Conservation (phyloP, 2,329 filamentous ascomycete species). For the Nothophoma quercina region DNA sequence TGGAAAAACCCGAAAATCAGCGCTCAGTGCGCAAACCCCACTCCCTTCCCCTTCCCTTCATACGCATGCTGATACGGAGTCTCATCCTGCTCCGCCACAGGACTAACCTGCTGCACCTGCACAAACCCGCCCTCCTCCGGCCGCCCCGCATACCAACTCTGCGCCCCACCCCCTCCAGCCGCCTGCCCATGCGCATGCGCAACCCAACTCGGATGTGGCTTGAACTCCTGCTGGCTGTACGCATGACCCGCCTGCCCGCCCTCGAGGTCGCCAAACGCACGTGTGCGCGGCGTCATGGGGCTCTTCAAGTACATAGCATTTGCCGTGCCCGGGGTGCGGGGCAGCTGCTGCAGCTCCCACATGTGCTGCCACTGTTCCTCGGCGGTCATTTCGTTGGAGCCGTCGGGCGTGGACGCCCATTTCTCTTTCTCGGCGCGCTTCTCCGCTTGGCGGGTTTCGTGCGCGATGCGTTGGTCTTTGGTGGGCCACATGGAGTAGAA, state of each 20-base stretch:
- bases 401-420: constrained; percentile 36
- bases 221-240: neutral
- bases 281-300: constrained; percentile 46
- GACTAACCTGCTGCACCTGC: constrained; percentile 26
- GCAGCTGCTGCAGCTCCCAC: constrained; percentile 52
- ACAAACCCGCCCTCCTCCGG: constrained; percentile 17
- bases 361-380: constrained; percentile 53
- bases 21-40: constrained; percentile 18
- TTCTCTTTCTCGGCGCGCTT: constrained; percentile 49
- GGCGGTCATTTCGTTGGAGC: constrained; percentile 44
- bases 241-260: constrained; percentile 19
- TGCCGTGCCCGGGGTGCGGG: constrained; percentile 43
- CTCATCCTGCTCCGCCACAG: constrained; percentile 31
- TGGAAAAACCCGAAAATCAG: neutral
- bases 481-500: constrained; percentile 63
- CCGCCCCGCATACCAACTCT: constrained; percentile 20
- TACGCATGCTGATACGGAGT: constrained; percentile 22
- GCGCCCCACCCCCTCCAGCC: neutral
- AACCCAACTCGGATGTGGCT: constrained; percentile 13
- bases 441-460: constrained; percentile 37
- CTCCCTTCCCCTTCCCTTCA: constrained; percentile 32
- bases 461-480: constrained; percentile 27
- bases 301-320: constrained; percentile 33
- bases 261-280: constrained; percentile 41
- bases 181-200: constrained; percentile 12